Evolutionary conservation across 148 eudicot genomes (phyloP).

Genomic region (Persicaria tinctoria): DNA sequence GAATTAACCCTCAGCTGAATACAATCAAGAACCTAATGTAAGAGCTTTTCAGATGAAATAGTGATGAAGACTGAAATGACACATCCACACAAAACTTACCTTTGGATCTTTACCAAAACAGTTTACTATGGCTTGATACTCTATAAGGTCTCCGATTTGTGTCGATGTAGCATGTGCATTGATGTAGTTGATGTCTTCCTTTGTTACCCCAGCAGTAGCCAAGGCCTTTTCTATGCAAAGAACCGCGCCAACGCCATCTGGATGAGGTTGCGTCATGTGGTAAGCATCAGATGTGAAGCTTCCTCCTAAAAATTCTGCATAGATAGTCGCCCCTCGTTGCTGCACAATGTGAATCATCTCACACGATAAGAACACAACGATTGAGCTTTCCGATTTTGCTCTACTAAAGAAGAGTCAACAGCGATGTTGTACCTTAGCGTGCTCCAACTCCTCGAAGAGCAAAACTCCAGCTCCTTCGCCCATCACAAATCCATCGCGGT

Average conservation of each 20-base stretch:
- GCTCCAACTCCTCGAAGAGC: constrained; percentile 89
- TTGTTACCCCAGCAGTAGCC: constrained; percentile 65
- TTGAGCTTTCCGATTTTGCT: no score
- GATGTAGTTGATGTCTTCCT: constrained; percentile 88
- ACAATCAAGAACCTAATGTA: constrained; percentile 5
- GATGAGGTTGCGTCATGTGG: constrained; percentile 98
- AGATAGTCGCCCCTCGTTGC: constrained; percentile 84
- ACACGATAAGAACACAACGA: background rate
- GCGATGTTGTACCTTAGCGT: constrained; percentile 57
- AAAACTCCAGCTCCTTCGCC: constrained; percentile 98
- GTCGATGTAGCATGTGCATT: constrained; percentile 99
- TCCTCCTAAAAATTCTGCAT: constrained; percentile 98
- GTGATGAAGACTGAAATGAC: background rate
- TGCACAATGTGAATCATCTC: constrained; percentile 21
- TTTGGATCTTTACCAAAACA: constrained; percentile 83
- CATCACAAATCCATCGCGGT: constrained; percentile 97
- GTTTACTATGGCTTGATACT: constrained; percentile 71
- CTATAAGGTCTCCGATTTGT: constrained; percentile 83
- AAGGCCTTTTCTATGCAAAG: constrained; percentile 91
- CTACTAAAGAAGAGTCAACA: background rate
- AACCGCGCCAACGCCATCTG: constrained; percentile 75
- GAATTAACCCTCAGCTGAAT: constrained; percentile 76
- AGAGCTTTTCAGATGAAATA: background rate
- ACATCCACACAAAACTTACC: constrained; percentile 29
- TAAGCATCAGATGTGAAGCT: constrained; percentile 96